Evolutionary conservation across 768 basidiomycete genomes (phyloP).

Genomic region (Tricholoma saponaceum): DNA sequence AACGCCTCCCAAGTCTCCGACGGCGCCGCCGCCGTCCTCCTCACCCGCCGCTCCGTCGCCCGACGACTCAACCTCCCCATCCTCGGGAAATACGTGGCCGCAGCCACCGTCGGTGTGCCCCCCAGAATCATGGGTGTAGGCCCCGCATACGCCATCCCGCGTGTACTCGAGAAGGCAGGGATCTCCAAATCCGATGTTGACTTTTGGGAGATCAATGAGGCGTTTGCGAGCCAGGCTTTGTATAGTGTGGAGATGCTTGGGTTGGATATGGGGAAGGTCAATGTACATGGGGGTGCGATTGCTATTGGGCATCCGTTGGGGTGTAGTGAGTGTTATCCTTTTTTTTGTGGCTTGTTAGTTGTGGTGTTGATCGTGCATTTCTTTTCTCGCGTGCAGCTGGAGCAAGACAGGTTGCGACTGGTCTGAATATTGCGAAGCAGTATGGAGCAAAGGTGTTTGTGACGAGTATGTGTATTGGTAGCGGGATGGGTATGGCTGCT

Average conservation of each 20-base stretch:
- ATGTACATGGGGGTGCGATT: conserved; percentile 85
- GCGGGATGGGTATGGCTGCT: conserved; percentile 89
- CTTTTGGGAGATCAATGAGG: conserved; percentile 92
- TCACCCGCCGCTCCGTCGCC: conserved; percentile 76
- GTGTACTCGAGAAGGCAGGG: conserved; percentile 59
- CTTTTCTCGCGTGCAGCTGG: conserved; percentile 47
- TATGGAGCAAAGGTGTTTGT: conserved; percentile 74
- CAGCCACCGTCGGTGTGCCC: conserved; percentile 72
- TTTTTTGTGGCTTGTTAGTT: background rate
- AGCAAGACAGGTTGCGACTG: conserved; percentile 85
- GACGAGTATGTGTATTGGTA: conserved; percentile 90
- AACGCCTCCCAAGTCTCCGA: conserved; percentile 92
- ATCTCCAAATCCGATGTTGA: conserved; percentile 71
- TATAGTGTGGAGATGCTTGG: conserved; percentile 67
- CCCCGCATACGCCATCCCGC: conserved; percentile 73
- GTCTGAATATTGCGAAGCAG: conserved; percentile 75
- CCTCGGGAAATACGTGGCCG: conserved; percentile 77
- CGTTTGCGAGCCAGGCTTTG: conserved; percentile 81
- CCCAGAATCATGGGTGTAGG: conserved; percentile 91
- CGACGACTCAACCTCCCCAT: conserved; percentile 83
- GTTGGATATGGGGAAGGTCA: conserved; percentile 76
- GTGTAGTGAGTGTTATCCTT: conserved; percentile 50
- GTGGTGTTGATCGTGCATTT: background rate
- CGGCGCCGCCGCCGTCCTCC: conserved; percentile 86
- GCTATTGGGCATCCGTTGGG: conserved; percentile 88